phyloP scores from a whole-genome alignment of 2,329 filamentous ascomycete genomes.

The Venturia asperata region DNA sequence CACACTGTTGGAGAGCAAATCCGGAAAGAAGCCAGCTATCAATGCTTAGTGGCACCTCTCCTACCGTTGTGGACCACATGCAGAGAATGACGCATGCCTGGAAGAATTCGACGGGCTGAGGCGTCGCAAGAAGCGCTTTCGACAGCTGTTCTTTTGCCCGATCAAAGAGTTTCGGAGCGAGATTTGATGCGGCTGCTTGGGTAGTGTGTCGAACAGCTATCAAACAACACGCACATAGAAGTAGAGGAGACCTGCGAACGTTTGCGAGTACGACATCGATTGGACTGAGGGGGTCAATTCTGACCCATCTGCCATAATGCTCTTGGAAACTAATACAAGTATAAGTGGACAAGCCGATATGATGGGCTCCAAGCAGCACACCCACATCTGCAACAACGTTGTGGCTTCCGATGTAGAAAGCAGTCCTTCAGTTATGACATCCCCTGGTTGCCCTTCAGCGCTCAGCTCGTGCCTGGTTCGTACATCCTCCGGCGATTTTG shows the following conservation, averaged over 20 bases:
- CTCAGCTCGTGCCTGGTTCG: not conserved
- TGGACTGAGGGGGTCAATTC: constrained; percentile 29
- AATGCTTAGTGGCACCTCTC: constrained; percentile 38
- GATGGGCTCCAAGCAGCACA: constrained; percentile 16
- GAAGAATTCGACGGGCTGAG: constrained; percentile 39
- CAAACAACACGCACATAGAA: constrained; percentile 36
- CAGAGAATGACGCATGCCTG: constrained; percentile 38
- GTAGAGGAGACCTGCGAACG: constrained; percentile 33
- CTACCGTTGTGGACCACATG: constrained; percentile 42
- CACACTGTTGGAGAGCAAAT: constrained; percentile 38
- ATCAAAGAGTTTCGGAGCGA: constrained; percentile 35
- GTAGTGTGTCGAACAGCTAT: constrained; percentile 39
- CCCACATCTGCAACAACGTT: constrained; percentile 15
- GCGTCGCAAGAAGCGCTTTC: constrained; percentile 30
- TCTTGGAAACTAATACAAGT: constrained; percentile 29
- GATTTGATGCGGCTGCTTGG: constrained; percentile 31
- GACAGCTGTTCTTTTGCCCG: constrained; percentile 30
- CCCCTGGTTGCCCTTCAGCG: not conserved
- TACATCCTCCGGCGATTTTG: constrained; percentile 21
- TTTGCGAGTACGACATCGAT: constrained; percentile 28
- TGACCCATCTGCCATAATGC: constrained; percentile 40
- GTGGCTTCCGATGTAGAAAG: constrained; percentile 13
- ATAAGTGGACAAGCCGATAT: constrained; percentile 28
- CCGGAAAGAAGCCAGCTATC: constrained; percentile 42
- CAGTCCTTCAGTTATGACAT: constrained; percentile 12